Evolutionary conservation across 768 basidiomycete species (phyloP), one percentile per base, ranked within the genome.

Genomic region (Pseudohyphozyma bogoriensis): DNA sequence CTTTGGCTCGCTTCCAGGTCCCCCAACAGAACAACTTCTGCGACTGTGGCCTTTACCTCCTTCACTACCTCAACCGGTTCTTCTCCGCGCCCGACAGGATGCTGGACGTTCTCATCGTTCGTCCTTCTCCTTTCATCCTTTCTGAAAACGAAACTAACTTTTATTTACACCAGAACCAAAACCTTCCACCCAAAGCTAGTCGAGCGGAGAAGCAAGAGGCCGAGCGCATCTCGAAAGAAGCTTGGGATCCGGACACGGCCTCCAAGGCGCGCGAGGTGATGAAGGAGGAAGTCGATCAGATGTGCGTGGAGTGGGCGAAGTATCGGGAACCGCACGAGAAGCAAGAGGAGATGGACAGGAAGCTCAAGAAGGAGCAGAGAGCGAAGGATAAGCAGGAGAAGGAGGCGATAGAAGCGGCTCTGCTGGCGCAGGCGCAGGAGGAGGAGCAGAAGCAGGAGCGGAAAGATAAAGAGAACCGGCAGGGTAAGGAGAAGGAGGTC

Each of bases 11-110:
- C n/a, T 15, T 58, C 15, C 65, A 93, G 89, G 88, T 91, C 5
- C 93, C 93, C 5, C 76, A 77, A 28, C 95, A 99, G 71, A 82
- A 83, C 20, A 96, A 97, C 71, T 87, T 78, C 64, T 87, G 84
- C 69, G 92, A 96, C 72, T 99, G 95, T 67, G 95, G 95, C 9
- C 72, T 95, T 32, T 99, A 88, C 72, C 78, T 97, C 16, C 77
- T 97, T 15, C 90, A 97, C 70, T 89, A 89, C 53, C 86, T 84
- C 11, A 77, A 83, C 67, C 82, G 81, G 0, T 87, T 97, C 70
- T 81, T 95, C 73, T 74, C 71, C 11, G 74, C 85, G 55, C 85
- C 89, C 0, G 69, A 72, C 0, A 22, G 20, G 0, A 50, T 56
- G 26, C 33, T 63, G 29, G 12, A 26, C 11, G 11, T 24, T 33